Base-by-base conservation (phyloP, 2,329 filamentous ascomycete genomes). In the Blastomyces gilchristii region DNA sequence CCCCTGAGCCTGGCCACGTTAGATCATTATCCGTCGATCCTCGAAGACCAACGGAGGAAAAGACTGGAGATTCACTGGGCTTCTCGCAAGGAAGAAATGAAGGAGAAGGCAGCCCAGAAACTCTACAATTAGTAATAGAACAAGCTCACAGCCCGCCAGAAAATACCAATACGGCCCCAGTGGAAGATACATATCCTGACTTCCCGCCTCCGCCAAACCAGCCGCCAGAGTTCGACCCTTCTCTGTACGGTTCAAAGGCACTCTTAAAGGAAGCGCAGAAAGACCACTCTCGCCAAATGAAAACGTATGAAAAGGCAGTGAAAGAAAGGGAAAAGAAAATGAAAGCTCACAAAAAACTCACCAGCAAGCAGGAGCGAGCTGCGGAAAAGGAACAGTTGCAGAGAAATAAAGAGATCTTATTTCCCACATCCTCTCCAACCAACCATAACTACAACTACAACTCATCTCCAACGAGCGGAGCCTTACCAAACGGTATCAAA, bases 201-300 rank as follows among this genome's bases (percentile, higher is more conserved):
- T 47, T 47, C 14, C 81, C 82, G 9, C 71, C 76, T 9, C 70
- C 81, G 3, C 88, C 88, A 0, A 66, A 76, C 5, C 78, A 82
- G 59, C 85, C 85, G 1, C 70, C 78, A 1, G 75, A 79, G 2
- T 82, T 87, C 1, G 81, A 91, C 67, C 72, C 86, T 0, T 77
- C 79, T 54, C 75, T 79, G 57, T 86, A 84, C 70, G 76, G 81
- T 1, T 85, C 90, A 73, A 87, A 87, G 69, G 82, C 85, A 7
- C 78, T 83, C 37, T 83, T 85, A 9, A 90, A 88, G 68, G 80
- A 85, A 50, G 87, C 86, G 1, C 85, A 90, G 68, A 88, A 87
- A 63, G 87, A 90, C 68, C 80, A 85, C 62, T 83, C 84, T 60
- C 81, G 82, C 14, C 78, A 80, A 0, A 78, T 85, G 41, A 89